Base-by-base conservation (phyloP, 1,139 yeast genomes). In the Candida tropicalis region DNA sequence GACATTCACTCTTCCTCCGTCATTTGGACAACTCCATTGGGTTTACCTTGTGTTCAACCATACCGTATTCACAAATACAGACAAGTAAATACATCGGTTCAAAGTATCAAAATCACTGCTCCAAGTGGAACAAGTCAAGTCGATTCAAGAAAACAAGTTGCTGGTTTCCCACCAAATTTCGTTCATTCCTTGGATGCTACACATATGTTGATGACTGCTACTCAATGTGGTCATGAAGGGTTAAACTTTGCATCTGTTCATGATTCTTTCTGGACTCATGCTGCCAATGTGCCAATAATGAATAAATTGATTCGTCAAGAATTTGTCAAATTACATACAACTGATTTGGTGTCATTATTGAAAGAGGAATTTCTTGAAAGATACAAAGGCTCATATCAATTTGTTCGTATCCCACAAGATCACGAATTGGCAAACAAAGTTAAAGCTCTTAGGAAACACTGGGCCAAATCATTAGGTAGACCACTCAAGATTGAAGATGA, bases 211-310 rank as follows among this genome's bases (percentile, higher is more conserved):
- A 71, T 91, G 76, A 86, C 97, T 9, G 95, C 98, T 0, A 73
- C 81, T 38, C 82, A 81, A 18, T 90, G 97, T 63, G 81, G 85
- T n/a, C 74, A 80, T 37, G 60, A 62, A 4, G 81, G 79, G 0
- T 63, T 93, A 43, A 72, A 82, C n/a, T 93, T 95, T 73, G 97
- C 99, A 0, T 84, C 98, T 0, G 99, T 93, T 26, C 99, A 93
- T 65, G 99, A 93, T 63, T 91, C 98, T 1, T 93, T 88, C 62
- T 93, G 99, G 99, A 90, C 99, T 0, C 99, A 95, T 63, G 97
- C 99, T 1, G 71, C 81, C 33, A 95, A 88, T 59, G 82, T 93
- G 26, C 85, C 83, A 51, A 60, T 56, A 6, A 85, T 93, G 95
- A 89, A 84, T 61, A 58, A 56, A n/a, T 70, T 77, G 39, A 70